A percentile compares a stretch with the other conserved stretches of the same genome.
These are phyloP conservation scores for Vigna nakashimae DNA, from an alignment of 306 rosid genomes.

Conservation along the genomic window DNA sequence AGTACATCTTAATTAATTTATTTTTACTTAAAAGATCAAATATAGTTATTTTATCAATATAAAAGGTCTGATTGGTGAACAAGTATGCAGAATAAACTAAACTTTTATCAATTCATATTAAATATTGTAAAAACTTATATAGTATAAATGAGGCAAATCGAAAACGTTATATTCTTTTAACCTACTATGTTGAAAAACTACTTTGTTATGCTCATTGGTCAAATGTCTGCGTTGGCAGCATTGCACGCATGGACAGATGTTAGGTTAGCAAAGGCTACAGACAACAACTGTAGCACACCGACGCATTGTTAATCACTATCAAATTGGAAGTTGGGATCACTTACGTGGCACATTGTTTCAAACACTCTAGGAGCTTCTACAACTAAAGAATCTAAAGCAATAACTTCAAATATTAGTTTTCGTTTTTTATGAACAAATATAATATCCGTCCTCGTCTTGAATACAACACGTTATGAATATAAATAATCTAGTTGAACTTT, in stretches of 20 bases:
- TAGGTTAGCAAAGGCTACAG: background rate
- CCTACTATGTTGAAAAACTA: too few species aligned
- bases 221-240: constrained; percentile 13
- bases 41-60: background rate
- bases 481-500: too few species aligned
- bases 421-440: background rate
- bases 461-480: too few species aligned
- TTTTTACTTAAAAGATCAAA: too few species aligned
- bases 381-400: background rate
- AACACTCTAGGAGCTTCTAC: background rate
- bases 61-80: background rate
- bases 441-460: too few species aligned
- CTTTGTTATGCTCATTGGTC: background rate
- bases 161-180: too few species aligned
- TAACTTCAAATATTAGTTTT: background rate
- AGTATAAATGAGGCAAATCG: too few species aligned
- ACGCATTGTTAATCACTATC: background rate
- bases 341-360: background rate
- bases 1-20: background rate
- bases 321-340: background rate
- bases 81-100: background rate
- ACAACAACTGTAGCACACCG: background rate
- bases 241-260: background rate
- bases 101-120: background rate
- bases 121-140: background rate